Base-by-base conservation (phyloP, 2,329 filamentous ascomycete species). In the Zasmidium citrigriseum region DNA sequence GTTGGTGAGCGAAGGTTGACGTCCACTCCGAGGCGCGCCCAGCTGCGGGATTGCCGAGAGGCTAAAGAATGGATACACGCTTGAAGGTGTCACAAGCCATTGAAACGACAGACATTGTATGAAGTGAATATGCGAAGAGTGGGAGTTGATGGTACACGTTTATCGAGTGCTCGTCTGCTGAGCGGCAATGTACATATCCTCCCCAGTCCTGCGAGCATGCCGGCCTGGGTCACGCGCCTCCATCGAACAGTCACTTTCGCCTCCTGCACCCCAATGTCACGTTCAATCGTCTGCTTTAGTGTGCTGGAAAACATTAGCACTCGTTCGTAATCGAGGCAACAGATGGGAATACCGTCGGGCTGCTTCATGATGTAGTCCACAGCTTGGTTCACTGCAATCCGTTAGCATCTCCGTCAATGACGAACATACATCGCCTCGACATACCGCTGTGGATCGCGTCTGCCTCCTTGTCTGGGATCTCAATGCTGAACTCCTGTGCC, bases 391-490 rank as follows among this genome's bases (percentile, higher is more conserved):
- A 97, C 93, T 96, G 72, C 60, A 58, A 47, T 57, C 58, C 48
- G 67, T 79, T 65, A 79, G 76, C 51, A 34, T 21, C 45, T 29
- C 14, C 18, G 56, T 18, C 21, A 18, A 46, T 23, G 16, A 9
- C 3, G 20, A 10, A 47, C 23, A 14, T 22, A 12, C 27, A 23
- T 55, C 4, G n/a, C 18, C 20, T 46, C 29, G 3, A 56, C 90
- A 69, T 89, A 96, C 92, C 88, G 73, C 91, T 96, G 85, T 95
- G 91, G 78, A 97, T 96, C 67, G 84, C 83, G 78, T 97, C 93
- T 68, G 93, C 93, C 75, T 96, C 91, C 86, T 96, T 96, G 82
- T 97, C 93, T 69, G 93, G 93, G 72, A 97, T 97, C 85, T 97
- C 93, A 77, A 97, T 95, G 89, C 91, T 89, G 80, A 89, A 89